Evolutionary conservation across 192 early-diverging fungal species (phyloP).

Genomic region (Backusella psychrophila): DNA sequence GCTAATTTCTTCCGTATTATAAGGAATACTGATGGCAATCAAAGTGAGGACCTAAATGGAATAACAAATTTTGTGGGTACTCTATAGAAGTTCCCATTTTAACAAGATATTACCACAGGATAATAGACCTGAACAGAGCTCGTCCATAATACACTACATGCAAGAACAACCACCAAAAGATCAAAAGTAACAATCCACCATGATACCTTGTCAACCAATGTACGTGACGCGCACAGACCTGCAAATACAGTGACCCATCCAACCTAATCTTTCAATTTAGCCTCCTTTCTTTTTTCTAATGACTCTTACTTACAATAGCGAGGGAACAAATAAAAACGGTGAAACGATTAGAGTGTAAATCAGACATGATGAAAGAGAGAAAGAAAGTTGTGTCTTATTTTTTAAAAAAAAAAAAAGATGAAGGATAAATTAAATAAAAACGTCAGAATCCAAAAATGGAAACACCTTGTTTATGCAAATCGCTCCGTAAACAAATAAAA

Average conservation of each 20-base stretch:
- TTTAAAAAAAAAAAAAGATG: background rate
- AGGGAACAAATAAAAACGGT: background rate
- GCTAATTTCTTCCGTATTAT: background rate
- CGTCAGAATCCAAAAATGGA: background rate
- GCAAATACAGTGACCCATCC: background rate
- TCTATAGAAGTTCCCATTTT: too few relatives aligned
- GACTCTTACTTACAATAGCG: background rate
- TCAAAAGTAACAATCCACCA: background rate
- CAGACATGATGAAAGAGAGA: background rate
- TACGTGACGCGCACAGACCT: background rate
- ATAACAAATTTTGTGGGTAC: background rate
- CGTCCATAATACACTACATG: background rate
- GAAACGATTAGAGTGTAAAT: background rate
- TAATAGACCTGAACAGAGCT: background rate
- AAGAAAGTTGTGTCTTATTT: background rate
- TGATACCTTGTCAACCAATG: background rate
- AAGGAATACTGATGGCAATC: background rate
- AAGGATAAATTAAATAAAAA: background rate
- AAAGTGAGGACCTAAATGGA: background rate
- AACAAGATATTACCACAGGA: background rate
- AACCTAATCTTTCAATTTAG: background rate
- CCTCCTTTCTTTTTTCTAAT: background rate
- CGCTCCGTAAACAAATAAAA: background rate
- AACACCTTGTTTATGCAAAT: background rate
- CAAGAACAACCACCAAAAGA: background rate